A percentile compares a stretch with the other conserved stretches of the same genome.
Conservation (phyloP, 495 filamentous ascomycete species). For the Podospora appendiculata region DNA sequence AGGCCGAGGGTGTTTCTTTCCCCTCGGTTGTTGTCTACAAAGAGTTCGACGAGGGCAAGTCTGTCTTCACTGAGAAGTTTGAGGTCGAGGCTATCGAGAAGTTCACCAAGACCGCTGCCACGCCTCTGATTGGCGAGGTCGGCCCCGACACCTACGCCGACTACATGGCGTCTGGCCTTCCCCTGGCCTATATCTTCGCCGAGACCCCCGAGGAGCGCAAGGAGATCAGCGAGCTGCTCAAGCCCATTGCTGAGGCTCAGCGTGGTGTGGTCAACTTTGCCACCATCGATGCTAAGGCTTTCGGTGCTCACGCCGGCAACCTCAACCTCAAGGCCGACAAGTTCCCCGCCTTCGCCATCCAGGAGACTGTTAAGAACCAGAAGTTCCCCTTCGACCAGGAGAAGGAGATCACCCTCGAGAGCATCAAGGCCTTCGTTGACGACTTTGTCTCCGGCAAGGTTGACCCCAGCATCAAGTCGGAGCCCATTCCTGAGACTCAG, state of each 20-base stretch:
- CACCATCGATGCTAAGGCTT: slow-evolving; percentile 92
- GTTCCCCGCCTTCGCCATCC: slow-evolving; percentile 97
- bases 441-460: slow-evolving; percentile 84
- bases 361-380: slow-evolving; percentile 90
- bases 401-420: slow-evolving; percentile 67
- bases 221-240: slow-evolving; percentile 57
- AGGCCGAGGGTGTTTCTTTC: slow-evolving; percentile 79
- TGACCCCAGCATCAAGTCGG: slow-evolving; percentile 94
- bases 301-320: slow-evolving; percentile 92
- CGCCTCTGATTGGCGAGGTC: slow-evolving; percentile 90
- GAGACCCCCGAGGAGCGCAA: slow-evolving; percentile 87
- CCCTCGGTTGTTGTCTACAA: slow-evolving; percentile 95
- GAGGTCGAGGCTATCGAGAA: slow-evolving; percentile 63
- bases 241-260: slow-evolving; percentile 60
- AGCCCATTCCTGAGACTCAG: slow-evolving; percentile 92
- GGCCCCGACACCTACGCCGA: slow-evolving; percentile 94
- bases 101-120: slow-evolving; percentile 79
- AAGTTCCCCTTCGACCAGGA: slow-evolving; percentile 93
- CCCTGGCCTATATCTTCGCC: slow-evolving; percentile 96
- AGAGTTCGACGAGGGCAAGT: slow-evolving; percentile 94
- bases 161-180: slow-evolving; percentile 93
- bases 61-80: slow-evolving; percentile 71
- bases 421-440: slow-evolving; percentile 77
- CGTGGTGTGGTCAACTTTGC: slow-evolving; percentile 91
- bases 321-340: slow-evolving; percentile 92